Evolutionary conservation across 2,329 filamentous ascomycete species (phyloP).

Genomic region (Cordyceps javanica): DNA sequence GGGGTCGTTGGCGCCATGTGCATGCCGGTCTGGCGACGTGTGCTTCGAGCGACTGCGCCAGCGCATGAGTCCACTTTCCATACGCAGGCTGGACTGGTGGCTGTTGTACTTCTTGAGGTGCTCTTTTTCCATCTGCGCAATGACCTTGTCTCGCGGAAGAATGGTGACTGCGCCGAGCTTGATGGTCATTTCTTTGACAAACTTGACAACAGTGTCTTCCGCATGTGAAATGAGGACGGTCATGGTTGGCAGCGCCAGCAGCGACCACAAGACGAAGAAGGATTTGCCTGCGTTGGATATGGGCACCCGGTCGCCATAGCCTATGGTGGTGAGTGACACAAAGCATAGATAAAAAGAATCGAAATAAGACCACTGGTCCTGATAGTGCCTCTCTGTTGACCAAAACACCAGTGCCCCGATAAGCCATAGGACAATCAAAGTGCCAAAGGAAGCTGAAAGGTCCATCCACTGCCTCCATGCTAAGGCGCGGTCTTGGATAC

Average conservation of each 20-base stretch:
- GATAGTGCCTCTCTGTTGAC: slow-evolving; percentile 43
- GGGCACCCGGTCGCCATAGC: slow-evolving; percentile 76
- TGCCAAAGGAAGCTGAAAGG: slow-evolving; percentile 58
- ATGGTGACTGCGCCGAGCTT: slow-evolving; percentile 54
- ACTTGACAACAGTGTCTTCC: slow-evolving; percentile 72
- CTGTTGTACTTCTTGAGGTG: slow-evolving; percentile 39
- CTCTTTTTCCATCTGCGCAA: slow-evolving; percentile 25
- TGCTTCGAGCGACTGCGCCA: neutral
- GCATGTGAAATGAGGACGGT: slow-evolving; percentile 81
- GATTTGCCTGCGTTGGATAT: slow-evolving; percentile 71
- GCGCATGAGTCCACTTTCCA: neutral
- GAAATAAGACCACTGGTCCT: slow-evolving; percentile 64
- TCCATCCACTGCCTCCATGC: slow-evolving; percentile 68
- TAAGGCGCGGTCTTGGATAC: slow-evolving; percentile 62
- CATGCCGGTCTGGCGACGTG: neutral
- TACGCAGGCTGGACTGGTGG: slow-evolving; percentile 15
- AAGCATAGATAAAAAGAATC: slow-evolving; percentile 82
- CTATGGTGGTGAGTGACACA: slow-evolving; percentile 75
- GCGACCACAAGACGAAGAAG: slow-evolving; percentile 90
- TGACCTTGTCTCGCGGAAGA: slow-evolving; percentile 48
- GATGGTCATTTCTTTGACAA: slow-evolving; percentile 49
- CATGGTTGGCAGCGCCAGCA: slow-evolving; percentile 81
- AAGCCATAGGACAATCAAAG: slow-evolving; percentile 73
- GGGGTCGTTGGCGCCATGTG: neutral
- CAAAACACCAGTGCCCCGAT: slow-evolving; percentile 71